Evolutionary conservation across 1,284 basidiomycete species (phyloP), one percentile per base, ranked within the genome.

Genomic region (Irpex lacteus): DNA sequence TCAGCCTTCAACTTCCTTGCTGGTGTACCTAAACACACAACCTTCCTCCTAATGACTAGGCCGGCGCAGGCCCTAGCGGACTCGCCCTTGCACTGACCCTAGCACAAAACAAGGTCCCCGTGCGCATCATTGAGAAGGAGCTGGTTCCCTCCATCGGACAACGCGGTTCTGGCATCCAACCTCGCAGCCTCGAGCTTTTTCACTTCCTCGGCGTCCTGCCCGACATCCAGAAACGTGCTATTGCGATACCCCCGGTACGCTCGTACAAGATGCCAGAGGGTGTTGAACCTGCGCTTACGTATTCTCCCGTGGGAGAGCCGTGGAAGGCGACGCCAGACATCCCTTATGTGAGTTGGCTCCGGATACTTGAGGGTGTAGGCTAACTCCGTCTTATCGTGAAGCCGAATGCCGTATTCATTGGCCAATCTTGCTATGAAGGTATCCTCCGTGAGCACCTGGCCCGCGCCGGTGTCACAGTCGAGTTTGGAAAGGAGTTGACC

Each of bases 21-120:
- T 34, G 32, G 5, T 34, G 32, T 34, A 6, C 32, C 32, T 34
- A 34, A 34, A 34, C 5, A 34, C 1, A 34, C 32, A 1, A 34
- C 32, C 32, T 6, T 34, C 32, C 32, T 34, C 32, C 32, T 5
- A 34, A 34, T 34, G 5, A 54, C 18, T 34, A 74, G 72, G 67
- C 69, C 32, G 73, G 72, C 21, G 66, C 70, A 5, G 72, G 72
- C 0, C 73, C 73, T 40, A 60, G 70, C 15, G 71, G 73, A 2
- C 68, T 74, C 11, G 65, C 72, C 32, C 58, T 69, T 21, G 71
- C 73, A 2, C 59, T 74, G 13, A 62, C 63, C 15, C 65, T 73
- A 21, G 60, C 55, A 49, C 55, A 57, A 62, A 72, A 68, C 59
- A 69, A 68, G 50, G 55, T 65, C 11, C 64, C 64, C 13, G 60